phyloP scores from a whole-genome alignment of 2,329 filamentous ascomycete species.

The Epicoccum nigrum region DNA sequence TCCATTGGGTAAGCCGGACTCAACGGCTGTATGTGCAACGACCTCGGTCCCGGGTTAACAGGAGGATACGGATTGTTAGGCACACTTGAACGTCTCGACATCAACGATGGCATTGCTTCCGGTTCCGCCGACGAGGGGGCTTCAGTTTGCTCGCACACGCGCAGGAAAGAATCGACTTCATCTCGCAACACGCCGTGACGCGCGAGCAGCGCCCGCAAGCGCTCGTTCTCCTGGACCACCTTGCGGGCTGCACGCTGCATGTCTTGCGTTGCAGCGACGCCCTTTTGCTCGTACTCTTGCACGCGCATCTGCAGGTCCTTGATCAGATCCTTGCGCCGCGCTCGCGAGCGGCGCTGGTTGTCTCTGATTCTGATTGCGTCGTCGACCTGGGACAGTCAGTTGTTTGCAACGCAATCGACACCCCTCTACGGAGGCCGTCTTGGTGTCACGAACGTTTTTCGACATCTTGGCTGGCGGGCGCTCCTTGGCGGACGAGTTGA shows the following conservation, averaged over 20 bases:
- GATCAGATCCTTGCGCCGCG: conserved; percentile 72
- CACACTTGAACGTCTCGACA: neutral
- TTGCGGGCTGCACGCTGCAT: conserved; percentile 71
- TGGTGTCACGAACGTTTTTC: conserved; percentile 13
- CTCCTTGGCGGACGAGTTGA: neutral
- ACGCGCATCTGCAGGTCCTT: conserved; percentile 69
- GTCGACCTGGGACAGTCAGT: too few species aligned
- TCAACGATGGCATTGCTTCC: neutral
- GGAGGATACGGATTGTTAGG: neutral
- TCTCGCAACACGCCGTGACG: conserved; percentile 28
- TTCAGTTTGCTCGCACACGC: conserved; percentile 15
- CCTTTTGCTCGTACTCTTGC: conserved; percentile 65
- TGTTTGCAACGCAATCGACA: too few species aligned
- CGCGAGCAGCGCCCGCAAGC: conserved; percentile 63
- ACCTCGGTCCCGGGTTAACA: conserved; percentile 1
- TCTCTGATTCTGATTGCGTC: conserved; percentile 65
- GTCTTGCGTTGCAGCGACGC: conserved; percentile 69
- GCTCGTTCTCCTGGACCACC: conserved; percentile 71
- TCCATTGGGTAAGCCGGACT: neutral
- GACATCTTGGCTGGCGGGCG: conserved; percentile 4
- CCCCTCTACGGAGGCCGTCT: too few species aligned
- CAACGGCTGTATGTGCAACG: neutral
- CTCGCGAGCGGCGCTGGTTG: conserved; percentile 75
- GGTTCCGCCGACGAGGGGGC: neutral
- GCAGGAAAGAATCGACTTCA: conserved; percentile 31